Conservation (phyloP, 345 rosid genomes). For the Gynandropsis gynandra region DNA sequence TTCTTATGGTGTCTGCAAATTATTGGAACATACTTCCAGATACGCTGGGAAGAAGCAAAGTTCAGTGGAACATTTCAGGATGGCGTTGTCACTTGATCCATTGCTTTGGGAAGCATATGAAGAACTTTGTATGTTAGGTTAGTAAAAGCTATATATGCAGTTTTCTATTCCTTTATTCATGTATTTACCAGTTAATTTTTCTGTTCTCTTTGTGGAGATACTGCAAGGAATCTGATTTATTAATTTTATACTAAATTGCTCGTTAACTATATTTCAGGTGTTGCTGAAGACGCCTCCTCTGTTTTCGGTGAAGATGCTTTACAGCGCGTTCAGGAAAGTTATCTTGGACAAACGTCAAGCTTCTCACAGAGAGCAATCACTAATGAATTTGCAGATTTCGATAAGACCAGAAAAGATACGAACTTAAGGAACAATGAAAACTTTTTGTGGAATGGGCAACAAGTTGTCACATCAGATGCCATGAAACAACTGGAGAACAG, state of each 20-base stretch:
- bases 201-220: constrained; percentile 1
- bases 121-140: constrained; percentile 81
- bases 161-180: background rate
- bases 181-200: constrained; percentile 1
- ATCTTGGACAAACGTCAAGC: constrained; percentile 29
- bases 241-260: background rate
- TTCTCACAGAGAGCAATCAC: constrained; percentile 26
- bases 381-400: constrained; percentile 31
- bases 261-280: constrained; percentile 41
- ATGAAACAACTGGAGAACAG: constrained; percentile 40
- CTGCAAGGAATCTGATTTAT: constrained; percentile 2
- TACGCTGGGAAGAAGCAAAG: constrained; percentile 56
- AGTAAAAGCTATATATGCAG: constrained; percentile 19
- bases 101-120: constrained; percentile 85
- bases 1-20: constrained; percentile 13
- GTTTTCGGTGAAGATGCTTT: constrained; percentile 63
- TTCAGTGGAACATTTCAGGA: constrained; percentile 70
- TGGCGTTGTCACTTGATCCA: constrained; percentile 73
- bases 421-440: constrained; percentile 46
- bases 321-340: constrained; percentile 52
- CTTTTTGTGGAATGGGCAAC: constrained; percentile 38
- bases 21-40: constrained; percentile 35
- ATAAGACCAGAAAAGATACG: constrained; percentile 39
- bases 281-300: constrained; percentile 66
- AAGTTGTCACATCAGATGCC: constrained; percentile 32